These are phyloP conservation scores for Zygoascus flipseniorum DNA, from an alignment of 805 yeast genomes.

Conservation along the genomic window DNA sequence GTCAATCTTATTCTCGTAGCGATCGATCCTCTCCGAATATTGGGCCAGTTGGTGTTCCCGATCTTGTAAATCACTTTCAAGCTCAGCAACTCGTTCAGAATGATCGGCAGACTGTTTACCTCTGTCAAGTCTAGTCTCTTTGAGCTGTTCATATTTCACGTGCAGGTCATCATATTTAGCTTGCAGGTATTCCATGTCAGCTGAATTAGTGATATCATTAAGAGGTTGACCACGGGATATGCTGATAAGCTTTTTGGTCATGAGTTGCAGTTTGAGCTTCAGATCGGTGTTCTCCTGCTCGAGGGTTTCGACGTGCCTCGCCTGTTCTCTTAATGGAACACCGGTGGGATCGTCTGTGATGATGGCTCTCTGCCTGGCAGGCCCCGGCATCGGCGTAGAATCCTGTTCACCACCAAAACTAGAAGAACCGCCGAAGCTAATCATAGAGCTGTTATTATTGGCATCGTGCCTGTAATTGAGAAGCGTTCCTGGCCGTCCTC, in stretches of 20 bases:
- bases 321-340: conserved; percentile 19
- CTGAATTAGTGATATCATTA: background rate
- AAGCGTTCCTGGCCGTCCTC: conserved; percentile 5
- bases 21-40: conserved; percentile 1
- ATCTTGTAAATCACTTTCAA: conserved; percentile 22
- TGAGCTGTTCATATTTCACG: background rate
- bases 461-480: conserved; percentile 5
- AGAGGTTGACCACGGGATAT: conserved; percentile 4
- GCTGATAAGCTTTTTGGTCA: conserved; percentile 9
- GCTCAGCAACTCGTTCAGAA: conserved; percentile 33
- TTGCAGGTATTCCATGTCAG: conserved; percentile 19
- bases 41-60: conserved; percentile 3
- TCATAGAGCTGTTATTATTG: conserved; percentile 9
- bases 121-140: background rate
- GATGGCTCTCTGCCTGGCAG: conserved; percentile 3
- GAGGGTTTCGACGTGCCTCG: conserved; percentile 10
- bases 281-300: conserved; percentile 17
- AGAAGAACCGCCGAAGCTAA: conserved; percentile 5
- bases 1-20: conserved; percentile 6
- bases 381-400: background rate
- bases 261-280: conserved; percentile 13
- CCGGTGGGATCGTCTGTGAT: conserved; percentile 8
- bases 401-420: background rate
- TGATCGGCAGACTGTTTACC: conserved; percentile 28
- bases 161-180: conserved; percentile 1